These are phyloP conservation scores for Wallemia hederae DNA, from an alignment of 1,284 basidiomycete genomes.

Conservation along the genomic window DNA sequence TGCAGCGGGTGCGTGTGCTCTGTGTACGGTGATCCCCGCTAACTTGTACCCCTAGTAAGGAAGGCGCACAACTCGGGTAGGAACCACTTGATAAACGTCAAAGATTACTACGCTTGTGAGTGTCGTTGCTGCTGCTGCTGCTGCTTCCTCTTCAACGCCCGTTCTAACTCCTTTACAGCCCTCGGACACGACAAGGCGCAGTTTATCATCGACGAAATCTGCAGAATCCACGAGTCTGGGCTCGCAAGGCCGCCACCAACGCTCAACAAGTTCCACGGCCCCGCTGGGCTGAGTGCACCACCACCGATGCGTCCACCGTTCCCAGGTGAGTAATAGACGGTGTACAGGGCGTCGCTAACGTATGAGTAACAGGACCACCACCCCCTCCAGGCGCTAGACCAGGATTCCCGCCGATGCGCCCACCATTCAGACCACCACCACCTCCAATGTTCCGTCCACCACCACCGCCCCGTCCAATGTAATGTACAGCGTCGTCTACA, in stretches of 20 bases:
- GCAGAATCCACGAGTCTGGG: constrained; percentile 55
- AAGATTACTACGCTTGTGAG: constrained; percentile 86
- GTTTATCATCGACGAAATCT: constrained; percentile 84
- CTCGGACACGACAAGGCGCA: constrained; percentile 89
- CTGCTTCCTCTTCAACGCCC: neutral
- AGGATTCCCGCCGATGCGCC: neutral
- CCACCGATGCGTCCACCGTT: neutral
- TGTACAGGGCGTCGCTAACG: neutral
- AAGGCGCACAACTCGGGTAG: constrained; percentile 93
- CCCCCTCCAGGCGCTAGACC: neutral
- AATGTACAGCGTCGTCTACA: neutral
- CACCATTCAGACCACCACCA: neutral
- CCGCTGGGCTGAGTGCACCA: neutral
- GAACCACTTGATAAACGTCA: constrained; percentile 83
- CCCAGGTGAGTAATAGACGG: neutral
- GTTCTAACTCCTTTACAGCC: constrained; percentile 21
- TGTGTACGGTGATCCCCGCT: neutral
- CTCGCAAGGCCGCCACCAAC: neutral
- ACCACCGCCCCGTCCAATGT: neutral
- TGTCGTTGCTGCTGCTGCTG: constrained; percentile 4
- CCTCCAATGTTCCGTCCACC: neutral
- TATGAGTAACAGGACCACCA: neutral
- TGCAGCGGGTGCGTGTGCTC: constrained; percentile 31
- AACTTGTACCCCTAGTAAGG: constrained; percentile 28
- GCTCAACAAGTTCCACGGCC: neutral